Conservation (phyloP, 139 green algal species). For the Auxenochlorella protothecoides region DNA sequence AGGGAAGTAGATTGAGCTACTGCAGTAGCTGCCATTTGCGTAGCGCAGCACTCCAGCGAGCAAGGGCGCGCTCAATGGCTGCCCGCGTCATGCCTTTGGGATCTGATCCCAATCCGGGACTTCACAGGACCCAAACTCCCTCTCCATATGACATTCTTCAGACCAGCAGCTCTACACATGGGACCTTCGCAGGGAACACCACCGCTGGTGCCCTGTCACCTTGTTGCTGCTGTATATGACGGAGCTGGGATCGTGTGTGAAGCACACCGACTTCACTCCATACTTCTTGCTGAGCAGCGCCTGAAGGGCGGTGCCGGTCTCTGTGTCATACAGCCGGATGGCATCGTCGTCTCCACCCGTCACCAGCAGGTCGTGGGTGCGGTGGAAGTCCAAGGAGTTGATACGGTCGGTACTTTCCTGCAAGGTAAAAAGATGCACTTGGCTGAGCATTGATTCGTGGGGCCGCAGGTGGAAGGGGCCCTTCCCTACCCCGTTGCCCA, state of each 20-base stretch:
- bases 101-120: too few species aligned
- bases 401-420: conserved; percentile 38
- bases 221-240: conserved; percentile 76
- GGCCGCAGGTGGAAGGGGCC: too few species aligned
- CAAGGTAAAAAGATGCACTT: neutral
- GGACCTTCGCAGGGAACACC: too few species aligned
- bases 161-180: too few species aligned
- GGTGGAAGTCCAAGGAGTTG: conserved; percentile 85
- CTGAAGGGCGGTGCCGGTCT: conserved; percentile 28
- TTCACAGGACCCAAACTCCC: too few species aligned
- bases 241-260: conserved; percentile 61
- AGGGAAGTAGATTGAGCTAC: too few species aligned
- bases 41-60: too few species aligned
- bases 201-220: conserved; percentile 17
- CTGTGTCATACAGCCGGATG: conserved; percentile 74
- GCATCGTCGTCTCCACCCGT: conserved; percentile 70
- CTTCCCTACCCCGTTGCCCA: neutral
- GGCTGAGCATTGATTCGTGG: too few species aligned
- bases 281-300: conserved; percentile 74
- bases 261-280: conserved; percentile 58
- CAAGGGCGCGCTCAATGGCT: too few species aligned
- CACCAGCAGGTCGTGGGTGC: conserved; percentile 72
- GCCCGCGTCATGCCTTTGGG: too few species aligned
- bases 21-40: too few species aligned
- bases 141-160: too few species aligned